Percentiles rank a stretch among this genome's conserved stretches.
These are phyloP conservation scores for Zygotorulaspora chibaensis DNA, from an alignment of 805 yeast species.

Conservation along the genomic window DNA sequence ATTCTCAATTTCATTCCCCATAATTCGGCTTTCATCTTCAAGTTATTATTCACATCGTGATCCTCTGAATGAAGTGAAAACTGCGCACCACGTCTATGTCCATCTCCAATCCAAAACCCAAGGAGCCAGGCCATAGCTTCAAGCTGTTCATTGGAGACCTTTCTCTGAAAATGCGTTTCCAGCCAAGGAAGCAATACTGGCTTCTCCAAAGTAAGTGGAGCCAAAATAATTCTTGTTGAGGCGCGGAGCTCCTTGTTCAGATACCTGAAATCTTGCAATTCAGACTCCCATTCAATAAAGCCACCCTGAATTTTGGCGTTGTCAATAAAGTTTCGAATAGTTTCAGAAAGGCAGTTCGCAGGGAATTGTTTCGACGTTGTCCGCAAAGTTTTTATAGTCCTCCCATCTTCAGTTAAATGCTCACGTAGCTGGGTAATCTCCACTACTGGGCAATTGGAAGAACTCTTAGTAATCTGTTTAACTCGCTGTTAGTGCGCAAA, in stretches of 20 bases:
- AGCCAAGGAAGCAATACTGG: constrained; percentile 9
- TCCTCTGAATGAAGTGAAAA: constrained; percentile 9
- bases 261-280: constrained; percentile 4
- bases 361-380: constrained; percentile 1
- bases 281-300: constrained; percentile 6
- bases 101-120: constrained; percentile 16
- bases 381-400: background rate
- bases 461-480: background rate
- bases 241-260: constrained; percentile 6
- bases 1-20: constrained; percentile 10
- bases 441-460: background rate
- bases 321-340: background rate
- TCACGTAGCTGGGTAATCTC: background rate
- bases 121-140: constrained; percentile 14
- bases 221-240: constrained; percentile 2
- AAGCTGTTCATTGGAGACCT: constrained; percentile 2
- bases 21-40: constrained; percentile 1
- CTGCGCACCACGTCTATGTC: constrained; percentile 5
- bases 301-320: background rate
- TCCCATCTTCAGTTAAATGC: constrained; percentile 2
- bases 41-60: constrained; percentile 8
- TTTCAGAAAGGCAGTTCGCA: background rate
- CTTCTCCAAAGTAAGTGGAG: constrained; percentile 6
- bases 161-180: constrained; percentile 1
- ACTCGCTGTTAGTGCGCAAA: background rate